phyloP scores from a whole-genome alignment of 345 rosid genomes.

The Bretschneidera sinensis region DNA sequence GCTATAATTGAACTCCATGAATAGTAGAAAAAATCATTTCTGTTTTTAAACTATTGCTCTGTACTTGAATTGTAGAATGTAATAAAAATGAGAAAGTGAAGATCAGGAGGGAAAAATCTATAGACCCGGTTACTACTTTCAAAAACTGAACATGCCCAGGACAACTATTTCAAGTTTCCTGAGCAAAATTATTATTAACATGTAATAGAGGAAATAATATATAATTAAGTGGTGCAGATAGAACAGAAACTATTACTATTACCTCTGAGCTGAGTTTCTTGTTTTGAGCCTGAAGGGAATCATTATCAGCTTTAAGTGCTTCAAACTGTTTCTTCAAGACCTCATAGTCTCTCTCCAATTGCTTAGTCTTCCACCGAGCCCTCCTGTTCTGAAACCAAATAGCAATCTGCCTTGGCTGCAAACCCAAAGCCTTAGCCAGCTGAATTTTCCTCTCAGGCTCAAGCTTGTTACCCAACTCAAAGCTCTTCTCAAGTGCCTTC shows the following conservation, averaged over 20 bases:
- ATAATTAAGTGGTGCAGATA: background rate
- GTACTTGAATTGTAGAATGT: background rate
- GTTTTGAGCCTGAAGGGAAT: constrained; percentile 59
- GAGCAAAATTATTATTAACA: background rate
- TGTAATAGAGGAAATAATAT: background rate
- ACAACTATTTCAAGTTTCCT: constrained; percentile 4
- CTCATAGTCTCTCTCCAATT: constrained; percentile 64
- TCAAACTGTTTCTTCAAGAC: constrained; percentile 62
- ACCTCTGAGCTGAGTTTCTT: constrained; percentile 67
- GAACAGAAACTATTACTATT: constrained; percentile 1
- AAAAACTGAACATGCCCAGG: constrained; percentile 5
- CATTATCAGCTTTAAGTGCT: constrained; percentile 57
- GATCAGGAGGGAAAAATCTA: background rate
- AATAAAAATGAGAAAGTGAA: background rate
- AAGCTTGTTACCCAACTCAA: constrained; percentile 70
- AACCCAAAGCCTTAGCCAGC: constrained; percentile 60
- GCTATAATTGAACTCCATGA: too few species aligned
- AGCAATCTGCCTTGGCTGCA: constrained; percentile 69
- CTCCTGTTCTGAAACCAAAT: constrained; percentile 80
- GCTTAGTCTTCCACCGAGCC: constrained; percentile 81
- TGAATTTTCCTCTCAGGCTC: constrained; percentile 76
- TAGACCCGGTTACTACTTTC: constrained; percentile 9
- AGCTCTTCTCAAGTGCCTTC: constrained; percentile 69
- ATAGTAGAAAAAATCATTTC: too few species aligned
- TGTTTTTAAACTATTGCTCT: background rate